Evolutionary conservation across 257 asterid species (phyloP).

Genomic region (Nicotiana obtusifolia): DNA sequence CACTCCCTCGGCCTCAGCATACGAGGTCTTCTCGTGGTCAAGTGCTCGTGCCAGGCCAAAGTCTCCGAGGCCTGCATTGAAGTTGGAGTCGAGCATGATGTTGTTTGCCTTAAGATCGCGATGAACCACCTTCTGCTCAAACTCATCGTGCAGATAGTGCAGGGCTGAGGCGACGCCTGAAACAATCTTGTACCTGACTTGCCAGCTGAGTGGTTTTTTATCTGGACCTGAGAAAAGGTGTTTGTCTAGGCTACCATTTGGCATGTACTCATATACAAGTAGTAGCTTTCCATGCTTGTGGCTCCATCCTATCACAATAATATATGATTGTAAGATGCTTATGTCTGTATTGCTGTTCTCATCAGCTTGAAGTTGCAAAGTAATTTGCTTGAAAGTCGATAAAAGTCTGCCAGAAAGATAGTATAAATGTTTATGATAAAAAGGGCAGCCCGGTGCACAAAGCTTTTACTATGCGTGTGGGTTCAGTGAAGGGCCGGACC

Average conservation of each 20-base stretch:
- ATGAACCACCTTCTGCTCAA: not conserved
- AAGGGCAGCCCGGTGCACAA: no score
- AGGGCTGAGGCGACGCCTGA: not conserved
- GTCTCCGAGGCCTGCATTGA: not conserved
- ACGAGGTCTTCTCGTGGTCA: not conserved
- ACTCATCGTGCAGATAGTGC: not conserved
- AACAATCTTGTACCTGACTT: not conserved
- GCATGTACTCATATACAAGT: not conserved
- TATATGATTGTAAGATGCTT: not conserved
- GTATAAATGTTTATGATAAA: no score
- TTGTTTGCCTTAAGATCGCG: not conserved
- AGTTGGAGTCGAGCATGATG: not conserved
- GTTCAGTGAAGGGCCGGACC: no score
- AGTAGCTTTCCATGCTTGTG: not conserved
- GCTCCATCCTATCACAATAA: not conserved
- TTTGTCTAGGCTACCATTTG: not conserved
- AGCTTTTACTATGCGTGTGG: no score
- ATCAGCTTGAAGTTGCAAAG: no score
- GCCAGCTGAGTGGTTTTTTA: not conserved
- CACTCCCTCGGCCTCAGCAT: not conserved
- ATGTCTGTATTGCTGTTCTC: no score
- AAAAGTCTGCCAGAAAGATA: no score
- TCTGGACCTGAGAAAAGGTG: not conserved
- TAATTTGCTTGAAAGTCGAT: no score
- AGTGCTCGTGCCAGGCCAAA: not conserved